Evolutionary conservation across 768 basidiomycete species (phyloP), one percentile per base, ranked within the genome.

Genomic region (Tylopilus felleus): DNA sequence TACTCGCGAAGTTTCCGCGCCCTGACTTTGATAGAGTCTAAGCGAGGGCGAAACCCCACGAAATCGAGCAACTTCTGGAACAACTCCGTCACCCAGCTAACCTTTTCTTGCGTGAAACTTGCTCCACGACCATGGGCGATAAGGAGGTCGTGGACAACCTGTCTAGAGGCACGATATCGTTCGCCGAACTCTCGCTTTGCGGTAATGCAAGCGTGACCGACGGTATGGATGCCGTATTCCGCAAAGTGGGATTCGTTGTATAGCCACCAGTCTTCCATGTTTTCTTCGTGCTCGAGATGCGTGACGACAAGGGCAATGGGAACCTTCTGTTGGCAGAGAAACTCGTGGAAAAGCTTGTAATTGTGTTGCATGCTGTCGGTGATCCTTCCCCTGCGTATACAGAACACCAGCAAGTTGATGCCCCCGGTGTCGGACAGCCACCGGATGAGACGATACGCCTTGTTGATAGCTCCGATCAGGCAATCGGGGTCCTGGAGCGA

Each of bases 371-470:
- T 65, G 27, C 56, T 65, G 8, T 39, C 42, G 9, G 62, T 73
- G 53, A 71, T 65, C 58, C 71, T 63, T 25, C 68, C 66, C 40
- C 47, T 69, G 16, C 68, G 71, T 58, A 77, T 65, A 44, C 71
- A 71, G 52, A 71, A 77, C 13, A 78, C 59, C 22, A 79, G 65
- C 39, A 79, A 66, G 61, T 64, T 70, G 29, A 79, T 60, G 8
- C 78, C 77, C 7, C 65, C 71, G 6, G 63, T 60, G 5, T 59
- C 57, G 16, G 61, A 55, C 36, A 77, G 58, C 23, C 35, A 59
- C 42, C 59, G 58, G 45, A 79, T 57, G 13, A 80, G 67, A 44
- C 61, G 47, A 41, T 74, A 70, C 5, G 68, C 69, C 48, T 72
- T 65, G 52, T 54, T 61, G 58, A 74, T 65, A 7, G 65, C 69